phyloP scores from a whole-genome alignment of 495 filamentous ascomycete genomes.

The Daldinia childiae region DNA sequence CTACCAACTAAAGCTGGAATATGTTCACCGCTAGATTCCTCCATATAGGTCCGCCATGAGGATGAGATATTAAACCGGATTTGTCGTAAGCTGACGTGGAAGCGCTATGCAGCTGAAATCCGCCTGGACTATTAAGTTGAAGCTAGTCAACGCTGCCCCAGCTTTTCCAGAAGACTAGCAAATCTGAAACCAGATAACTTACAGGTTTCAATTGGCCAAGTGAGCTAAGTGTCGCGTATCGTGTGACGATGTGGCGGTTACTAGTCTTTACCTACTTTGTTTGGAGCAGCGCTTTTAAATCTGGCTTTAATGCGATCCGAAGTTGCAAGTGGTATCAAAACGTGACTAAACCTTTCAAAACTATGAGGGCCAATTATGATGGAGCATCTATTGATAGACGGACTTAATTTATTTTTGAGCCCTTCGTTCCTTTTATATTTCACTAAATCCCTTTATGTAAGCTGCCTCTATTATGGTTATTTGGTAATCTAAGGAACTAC shows the following conservation, averaged over 20 bases:
- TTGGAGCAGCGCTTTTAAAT: no score
- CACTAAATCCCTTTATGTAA: no score
- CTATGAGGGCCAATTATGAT: no score
- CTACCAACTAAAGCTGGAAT: not conserved
- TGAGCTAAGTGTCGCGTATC: not conserved
- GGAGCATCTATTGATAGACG: no score
- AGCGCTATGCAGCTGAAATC: not conserved
- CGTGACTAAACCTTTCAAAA: no score
- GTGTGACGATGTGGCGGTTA: not conserved
- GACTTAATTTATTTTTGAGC: no score
- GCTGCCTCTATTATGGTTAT: no score
- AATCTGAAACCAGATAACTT: not conserved
- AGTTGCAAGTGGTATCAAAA: no score
- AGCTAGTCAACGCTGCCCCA: not conserved
- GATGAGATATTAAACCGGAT: not conserved
- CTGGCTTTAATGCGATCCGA: no score
- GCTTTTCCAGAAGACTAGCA: not conserved
- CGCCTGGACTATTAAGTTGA: not conserved
- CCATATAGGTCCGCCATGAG: not conserved
- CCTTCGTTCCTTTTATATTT: no score
- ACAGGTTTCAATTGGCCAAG: not conserved
- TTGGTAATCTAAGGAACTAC: no score
- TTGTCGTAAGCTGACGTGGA: not conserved
- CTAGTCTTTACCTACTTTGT: no score
- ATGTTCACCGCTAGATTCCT: not conserved